Evolutionary conservation across 441 rosid species (phyloP).

Genomic region (Gossypium gossypioides): DNA sequence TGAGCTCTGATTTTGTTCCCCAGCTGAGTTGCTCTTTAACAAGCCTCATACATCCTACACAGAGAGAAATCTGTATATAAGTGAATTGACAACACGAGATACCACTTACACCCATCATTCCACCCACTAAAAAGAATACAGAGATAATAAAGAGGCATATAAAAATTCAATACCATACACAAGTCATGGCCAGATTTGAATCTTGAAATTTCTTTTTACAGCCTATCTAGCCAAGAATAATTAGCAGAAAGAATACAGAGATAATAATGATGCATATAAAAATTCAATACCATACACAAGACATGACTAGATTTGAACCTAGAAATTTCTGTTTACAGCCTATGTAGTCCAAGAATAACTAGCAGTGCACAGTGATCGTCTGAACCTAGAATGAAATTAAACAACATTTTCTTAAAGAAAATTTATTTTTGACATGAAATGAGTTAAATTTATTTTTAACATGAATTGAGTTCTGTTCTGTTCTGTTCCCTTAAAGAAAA

Average conservation of each 20-base stretch:
- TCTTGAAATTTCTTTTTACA: background rate
- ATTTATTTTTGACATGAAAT: background rate
- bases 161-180: background rate
- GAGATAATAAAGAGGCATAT: background rate
- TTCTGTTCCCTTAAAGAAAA: background rate
- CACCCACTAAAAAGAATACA: background rate
- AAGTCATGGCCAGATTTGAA: background rate
- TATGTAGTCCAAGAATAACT: background rate
- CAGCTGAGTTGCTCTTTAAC: slow-evolving; percentile 86
- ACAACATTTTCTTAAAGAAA: background rate
- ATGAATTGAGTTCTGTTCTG: background rate
- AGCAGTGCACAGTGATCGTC: background rate
- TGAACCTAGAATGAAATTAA: background rate
- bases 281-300: background rate
- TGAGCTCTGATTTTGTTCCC: slow-evolving; percentile 85
- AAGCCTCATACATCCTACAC: slow-evolving; percentile 86
- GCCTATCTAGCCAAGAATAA: background rate
- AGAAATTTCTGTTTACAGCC: background rate
- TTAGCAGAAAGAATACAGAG: background rate
- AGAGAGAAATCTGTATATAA: slow-evolving; percentile 14
- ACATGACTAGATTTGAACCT: background rate
- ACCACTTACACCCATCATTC: background rate
- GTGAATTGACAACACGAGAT: slow-evolving; percentile 1
- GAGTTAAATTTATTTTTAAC: background rate
- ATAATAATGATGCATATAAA: background rate